These are phyloP conservation scores for Heteromeles arbutifolia DNA, from an alignment of 306 rosid species.

Conservation along the genomic window DNA sequence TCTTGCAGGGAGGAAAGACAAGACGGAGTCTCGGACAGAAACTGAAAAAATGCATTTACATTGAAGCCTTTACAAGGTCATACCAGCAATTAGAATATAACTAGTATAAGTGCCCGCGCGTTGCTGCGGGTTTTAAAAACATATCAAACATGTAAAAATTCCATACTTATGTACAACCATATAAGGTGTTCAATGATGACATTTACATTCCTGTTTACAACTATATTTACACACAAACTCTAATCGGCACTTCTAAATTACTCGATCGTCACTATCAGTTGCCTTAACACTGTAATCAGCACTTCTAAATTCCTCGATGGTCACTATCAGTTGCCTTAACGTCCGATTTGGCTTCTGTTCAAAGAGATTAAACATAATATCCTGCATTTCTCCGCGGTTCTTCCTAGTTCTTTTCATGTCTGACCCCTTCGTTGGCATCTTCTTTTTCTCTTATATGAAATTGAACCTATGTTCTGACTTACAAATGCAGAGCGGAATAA, in stretches of 20 bases:
- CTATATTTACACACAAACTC: too few relatives aligned
- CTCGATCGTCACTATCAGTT: too few relatives aligned
- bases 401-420: conserved; percentile 74
- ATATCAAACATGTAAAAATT: too few relatives aligned
- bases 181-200: too few relatives aligned
- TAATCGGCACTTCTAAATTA: too few relatives aligned
- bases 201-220: too few relatives aligned
- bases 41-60: not conserved
- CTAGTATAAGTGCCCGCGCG: too few relatives aligned
- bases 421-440: conserved; percentile 38
- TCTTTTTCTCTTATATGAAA: conserved; percentile 73
- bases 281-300: too few relatives aligned
- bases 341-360: conserved; percentile 81
- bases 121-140: too few relatives aligned
- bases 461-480: not conserved
- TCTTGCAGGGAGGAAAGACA: conserved; percentile 70
- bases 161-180: too few relatives aligned
- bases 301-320: too few relatives aligned
- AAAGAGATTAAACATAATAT: conserved; percentile 66
- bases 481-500: not conserved
- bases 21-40: not conserved
- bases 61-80: not conserved
- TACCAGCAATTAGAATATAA: not conserved
- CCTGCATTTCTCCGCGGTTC: conserved; percentile 84
- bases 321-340: conserved; percentile 47